Evolutionary conservation across 345 rosid genomes (phyloP).

Genomic region (Melaleuca quinquenervia): DNA sequence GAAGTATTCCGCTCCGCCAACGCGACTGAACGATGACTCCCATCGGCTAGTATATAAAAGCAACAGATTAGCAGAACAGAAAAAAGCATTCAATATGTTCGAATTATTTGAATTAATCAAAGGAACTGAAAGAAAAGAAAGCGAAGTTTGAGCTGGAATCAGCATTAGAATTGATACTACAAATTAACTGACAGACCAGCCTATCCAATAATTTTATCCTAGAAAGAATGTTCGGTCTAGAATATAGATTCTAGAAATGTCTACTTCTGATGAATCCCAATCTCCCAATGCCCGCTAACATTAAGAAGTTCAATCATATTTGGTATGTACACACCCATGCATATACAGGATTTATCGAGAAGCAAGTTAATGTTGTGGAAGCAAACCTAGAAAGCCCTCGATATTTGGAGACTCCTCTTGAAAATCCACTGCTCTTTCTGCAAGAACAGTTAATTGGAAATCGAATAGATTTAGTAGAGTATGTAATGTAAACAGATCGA

Average conservation of each 20-base stretch:
- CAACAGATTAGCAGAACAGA: not conserved
- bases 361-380: not conserved
- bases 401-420: constrained; percentile 90
- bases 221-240: not conserved
- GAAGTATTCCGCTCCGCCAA: constrained; percentile 78
- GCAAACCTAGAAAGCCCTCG: constrained; percentile 87
- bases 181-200: not conserved
- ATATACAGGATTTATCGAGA: not conserved
- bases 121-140: not conserved
- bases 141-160: not conserved
- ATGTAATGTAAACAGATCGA: not conserved
- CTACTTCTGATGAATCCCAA: not conserved
- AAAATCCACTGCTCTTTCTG: constrained; percentile 98
- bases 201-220: not conserved
- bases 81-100: not conserved
- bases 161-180: not conserved
- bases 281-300: not conserved
- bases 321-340: not conserved
- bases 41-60: constrained; percentile 44
- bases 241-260: not conserved
- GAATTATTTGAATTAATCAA: not conserved
- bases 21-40: constrained; percentile 73
- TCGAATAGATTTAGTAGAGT: not conserved
- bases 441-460: constrained; percentile 16
- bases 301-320: not conserved